Conservation (phyloP, 1,284 basidiomycete species). For the Ceraceosorus bombacis region DNA sequence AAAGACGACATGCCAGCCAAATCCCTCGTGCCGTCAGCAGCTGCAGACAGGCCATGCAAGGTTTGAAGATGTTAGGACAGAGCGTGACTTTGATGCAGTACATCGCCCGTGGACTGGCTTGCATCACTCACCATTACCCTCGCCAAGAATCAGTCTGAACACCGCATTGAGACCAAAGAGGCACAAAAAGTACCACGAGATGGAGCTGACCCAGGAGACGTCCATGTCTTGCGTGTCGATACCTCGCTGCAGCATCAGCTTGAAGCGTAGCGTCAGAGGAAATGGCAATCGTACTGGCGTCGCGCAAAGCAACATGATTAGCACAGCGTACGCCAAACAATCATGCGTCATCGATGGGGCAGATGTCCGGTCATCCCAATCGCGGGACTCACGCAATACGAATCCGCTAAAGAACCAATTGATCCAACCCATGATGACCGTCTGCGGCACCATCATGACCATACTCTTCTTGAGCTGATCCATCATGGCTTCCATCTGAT, state of each 20-base stretch:
- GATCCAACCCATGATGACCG: slow-evolving; percentile 99
- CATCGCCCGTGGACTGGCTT: background rate
- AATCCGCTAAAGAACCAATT: slow-evolving; percentile 99
- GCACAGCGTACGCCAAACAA: background rate
- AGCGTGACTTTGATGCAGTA: background rate
- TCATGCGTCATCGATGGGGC: background rate
- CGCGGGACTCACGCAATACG: slow-evolving; percentile 65
- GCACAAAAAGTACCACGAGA: slow-evolving; percentile 99
- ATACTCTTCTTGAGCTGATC: slow-evolving; percentile 97
- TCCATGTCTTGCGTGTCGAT: slow-evolving; percentile 95
- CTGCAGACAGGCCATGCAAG: slow-evolving; percentile 13
- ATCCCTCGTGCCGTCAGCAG: slow-evolving; percentile 47
- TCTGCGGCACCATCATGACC: slow-evolving; percentile 59
- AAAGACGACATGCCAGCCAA: slow-evolving; percentile 36
- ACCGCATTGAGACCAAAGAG: slow-evolving; percentile 94
- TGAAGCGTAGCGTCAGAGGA: slow-evolving; percentile 92
- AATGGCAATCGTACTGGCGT: slow-evolving; percentile 75
- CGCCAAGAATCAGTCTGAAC: slow-evolving; percentile 84
- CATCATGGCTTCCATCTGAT: slow-evolving; percentile 97
- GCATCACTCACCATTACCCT: slow-evolving; percentile 67
- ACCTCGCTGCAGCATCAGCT: slow-evolving; percentile 95
- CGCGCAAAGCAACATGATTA: background rate
- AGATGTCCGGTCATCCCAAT: background rate
- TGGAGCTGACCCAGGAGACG: slow-evolving; percentile 94
- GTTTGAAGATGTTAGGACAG: background rate